A percentile compares a stretch with the other conserved stretches of the same genome.
Conservation (phyloP, 306 rosid species). For the Cicer yamashitae region DNA sequence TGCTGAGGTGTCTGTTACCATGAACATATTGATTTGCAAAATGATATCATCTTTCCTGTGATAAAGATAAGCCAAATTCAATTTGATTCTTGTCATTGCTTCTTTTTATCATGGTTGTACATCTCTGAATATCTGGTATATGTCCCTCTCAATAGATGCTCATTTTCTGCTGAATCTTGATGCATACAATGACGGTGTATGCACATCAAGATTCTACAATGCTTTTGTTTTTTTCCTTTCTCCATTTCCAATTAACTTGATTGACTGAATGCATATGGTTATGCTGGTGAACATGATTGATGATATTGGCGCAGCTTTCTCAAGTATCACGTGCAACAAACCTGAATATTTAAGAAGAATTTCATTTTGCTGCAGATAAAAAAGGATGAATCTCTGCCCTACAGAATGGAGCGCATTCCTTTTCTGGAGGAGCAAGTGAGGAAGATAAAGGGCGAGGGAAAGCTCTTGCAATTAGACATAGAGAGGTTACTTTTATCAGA, state of each 20-base stretch:
- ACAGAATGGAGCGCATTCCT: slow-evolving; percentile 73
- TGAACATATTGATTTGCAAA: slow-evolving; percentile 23
- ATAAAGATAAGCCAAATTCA: slow-evolving; percentile 12
- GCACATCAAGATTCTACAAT: slow-evolving; percentile 20
- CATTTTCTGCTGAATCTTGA: not conserved
- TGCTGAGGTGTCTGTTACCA: slow-evolving; percentile 11
- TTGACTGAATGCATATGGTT: not conserved
- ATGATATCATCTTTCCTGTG: slow-evolving; percentile 22
- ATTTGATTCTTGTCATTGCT: slow-evolving; percentile 30
- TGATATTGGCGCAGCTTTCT: slow-evolving; percentile 29
- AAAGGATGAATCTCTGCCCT: slow-evolving; percentile 63
- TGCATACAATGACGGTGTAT: not conserved
- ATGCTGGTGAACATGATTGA: slow-evolving; percentile 39
- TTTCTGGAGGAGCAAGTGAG: slow-evolving; percentile 94
- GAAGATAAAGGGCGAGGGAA: slow-evolving; percentile 74
- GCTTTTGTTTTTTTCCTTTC: not conserved
- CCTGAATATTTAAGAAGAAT: slow-evolving; percentile 39
- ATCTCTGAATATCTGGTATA: slow-evolving; percentile 9
- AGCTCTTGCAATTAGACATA: slow-evolving; percentile 71
- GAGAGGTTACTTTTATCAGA: slow-evolving; percentile 74
- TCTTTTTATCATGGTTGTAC: slow-evolving; percentile 24
- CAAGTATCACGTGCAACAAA: not conserved
- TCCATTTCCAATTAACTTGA: slow-evolving; percentile 5
- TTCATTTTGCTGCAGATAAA: slow-evolving; percentile 57
- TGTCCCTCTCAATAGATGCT: not conserved